Evolutionary conservation across 352 stramenopile genomes (phyloP).

Genomic region (Phytophthora vignae): DNA sequence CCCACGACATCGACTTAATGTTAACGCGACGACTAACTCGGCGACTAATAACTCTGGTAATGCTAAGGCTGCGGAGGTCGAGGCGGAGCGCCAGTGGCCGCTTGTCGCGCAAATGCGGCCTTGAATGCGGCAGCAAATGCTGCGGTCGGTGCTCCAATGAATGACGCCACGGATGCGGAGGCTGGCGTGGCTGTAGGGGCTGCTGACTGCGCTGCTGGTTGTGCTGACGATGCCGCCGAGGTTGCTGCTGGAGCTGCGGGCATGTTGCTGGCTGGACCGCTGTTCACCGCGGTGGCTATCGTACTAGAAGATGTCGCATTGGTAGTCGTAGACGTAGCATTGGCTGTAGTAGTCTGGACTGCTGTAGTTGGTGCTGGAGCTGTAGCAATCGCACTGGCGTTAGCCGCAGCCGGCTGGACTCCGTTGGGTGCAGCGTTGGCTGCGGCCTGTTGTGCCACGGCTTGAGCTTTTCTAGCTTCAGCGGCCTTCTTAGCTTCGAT

Average conservation of each 20-base stretch:
- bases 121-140: conserved; percentile 3
- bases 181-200: background rate
- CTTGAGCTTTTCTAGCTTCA: conserved; percentile 27
- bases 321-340: background rate
- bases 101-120: background rate
- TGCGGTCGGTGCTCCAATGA: conserved; percentile 2
- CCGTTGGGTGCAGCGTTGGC: background rate
- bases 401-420: conserved; percentile 1
- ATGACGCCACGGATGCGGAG: background rate
- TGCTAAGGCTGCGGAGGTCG: background rate
- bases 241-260: background rate
- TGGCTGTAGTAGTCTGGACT: background rate
- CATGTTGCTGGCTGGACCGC: background rate
- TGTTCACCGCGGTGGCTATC: background rate
- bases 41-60: background rate
- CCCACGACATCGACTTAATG: background rate
- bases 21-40: background rate
- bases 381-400: background rate
- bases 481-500: conserved; percentile 38
- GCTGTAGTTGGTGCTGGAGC: background rate
- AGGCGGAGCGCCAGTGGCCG: background rate
- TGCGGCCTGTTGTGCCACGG: conserved; percentile 12
- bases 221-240: background rate
- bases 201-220: background rate
- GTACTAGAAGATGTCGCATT: background rate